Percentiles rank a stretch among this genome's conserved stretches.
Conservation (phyloP, 176 grass and related monocot species). For the Coix lacrymajobi region DNA sequence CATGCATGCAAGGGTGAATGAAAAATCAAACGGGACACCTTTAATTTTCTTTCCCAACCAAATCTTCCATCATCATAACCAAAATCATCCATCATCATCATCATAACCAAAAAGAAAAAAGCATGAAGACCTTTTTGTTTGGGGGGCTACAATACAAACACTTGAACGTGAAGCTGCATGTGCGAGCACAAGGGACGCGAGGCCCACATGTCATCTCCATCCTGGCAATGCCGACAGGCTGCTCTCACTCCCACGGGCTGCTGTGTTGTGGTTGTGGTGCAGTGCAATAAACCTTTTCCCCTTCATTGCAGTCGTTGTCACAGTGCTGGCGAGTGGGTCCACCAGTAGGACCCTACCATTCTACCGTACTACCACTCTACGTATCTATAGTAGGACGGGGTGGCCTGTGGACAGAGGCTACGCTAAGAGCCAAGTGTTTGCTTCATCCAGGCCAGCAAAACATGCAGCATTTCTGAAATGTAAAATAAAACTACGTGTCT, state of each 20-base stretch:
- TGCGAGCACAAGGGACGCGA: neutral
- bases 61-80: neutral
- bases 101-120: neutral
- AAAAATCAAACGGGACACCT: neutral
- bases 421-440: conserved; percentile 15
- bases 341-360: neutral
- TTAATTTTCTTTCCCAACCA: conserved; percentile 2
- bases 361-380: conserved; percentile 9
- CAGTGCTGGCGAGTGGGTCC: conserved; percentile 34
- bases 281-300: neutral
- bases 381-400: neutral
- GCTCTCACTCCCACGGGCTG: neutral
- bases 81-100: neutral
- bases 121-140: neutral
- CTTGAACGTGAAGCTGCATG: conserved; percentile 26
- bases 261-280: too few relatives aligned
- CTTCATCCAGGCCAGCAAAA: neutral
- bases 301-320: neutral
- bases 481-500: neutral
- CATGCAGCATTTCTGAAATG: neutral
- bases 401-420: neutral
- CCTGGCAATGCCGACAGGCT: conserved; percentile 18
- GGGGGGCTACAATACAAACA: neutral
- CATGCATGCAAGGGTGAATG: neutral
- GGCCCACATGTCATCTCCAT: conserved; percentile 22